Conservation (phyloP, 805 yeast species). For the Scheffersomyces stipitis region DNA sequence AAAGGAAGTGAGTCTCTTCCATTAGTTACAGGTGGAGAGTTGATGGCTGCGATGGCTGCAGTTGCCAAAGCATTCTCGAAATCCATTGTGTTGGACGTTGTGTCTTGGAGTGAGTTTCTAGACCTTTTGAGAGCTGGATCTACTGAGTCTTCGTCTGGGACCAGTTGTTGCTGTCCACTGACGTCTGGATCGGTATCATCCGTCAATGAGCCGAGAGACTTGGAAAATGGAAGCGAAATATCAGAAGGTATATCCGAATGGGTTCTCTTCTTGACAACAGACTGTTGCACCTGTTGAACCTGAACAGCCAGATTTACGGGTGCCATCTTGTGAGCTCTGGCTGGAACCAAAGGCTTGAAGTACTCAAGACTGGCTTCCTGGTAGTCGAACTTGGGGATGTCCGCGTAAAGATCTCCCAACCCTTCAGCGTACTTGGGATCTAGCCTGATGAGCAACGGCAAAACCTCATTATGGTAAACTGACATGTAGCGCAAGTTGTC, state of each 20-base stretch:
- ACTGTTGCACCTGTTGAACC: slow-evolving; percentile 1
- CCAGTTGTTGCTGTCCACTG: slow-evolving; percentile 3
- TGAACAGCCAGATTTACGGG: slow-evolving; percentile 6
- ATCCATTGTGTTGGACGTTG: slow-evolving; percentile 10
- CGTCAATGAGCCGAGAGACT: slow-evolving; percentile 7
- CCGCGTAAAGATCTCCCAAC: slow-evolving; percentile 26
- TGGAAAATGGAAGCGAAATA: slow-evolving; percentile 1
- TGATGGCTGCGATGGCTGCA: slow-evolving; percentile 34
- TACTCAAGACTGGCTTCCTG: slow-evolving; percentile 27
- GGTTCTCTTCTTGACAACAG: slow-evolving; percentile 10
- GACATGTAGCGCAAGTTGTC: slow-evolving; percentile 36
- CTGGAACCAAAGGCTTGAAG: slow-evolving; percentile 24
- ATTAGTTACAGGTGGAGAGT: slow-evolving; percentile 26
- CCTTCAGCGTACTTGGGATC: slow-evolving; percentile 31
- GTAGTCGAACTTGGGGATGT: slow-evolving; percentile 33
- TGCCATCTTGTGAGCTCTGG: slow-evolving; percentile 12
- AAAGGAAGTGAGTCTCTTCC: slow-evolving; percentile 22
- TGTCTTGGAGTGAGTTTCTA: slow-evolving; percentile 13
- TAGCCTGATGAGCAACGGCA: slow-evolving; percentile 27
- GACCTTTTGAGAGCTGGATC: slow-evolving; percentile 29
- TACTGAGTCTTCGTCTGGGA: slow-evolving; percentile 23
- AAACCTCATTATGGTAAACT: slow-evolving; percentile 36
- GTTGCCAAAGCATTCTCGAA: slow-evolving; percentile 27
- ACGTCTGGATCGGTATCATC: slow-evolving; percentile 7
- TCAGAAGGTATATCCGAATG: slow-evolving; percentile 7